Base-by-base conservation (phyloP, 805 yeast species). In the Candida bentonensis region DNA sequence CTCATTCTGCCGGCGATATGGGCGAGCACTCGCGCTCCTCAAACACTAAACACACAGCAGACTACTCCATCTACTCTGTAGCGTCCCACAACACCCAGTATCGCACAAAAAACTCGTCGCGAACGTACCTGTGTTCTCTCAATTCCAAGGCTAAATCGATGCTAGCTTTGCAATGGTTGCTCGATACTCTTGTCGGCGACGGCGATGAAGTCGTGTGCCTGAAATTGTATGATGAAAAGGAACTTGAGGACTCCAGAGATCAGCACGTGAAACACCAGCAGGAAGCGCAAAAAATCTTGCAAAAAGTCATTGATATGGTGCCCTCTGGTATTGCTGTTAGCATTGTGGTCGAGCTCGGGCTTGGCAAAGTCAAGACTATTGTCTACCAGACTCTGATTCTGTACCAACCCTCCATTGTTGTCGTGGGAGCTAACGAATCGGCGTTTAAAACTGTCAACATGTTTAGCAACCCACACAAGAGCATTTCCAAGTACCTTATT, bases 401-500 rank as follows among this genome's bases (percentile, higher is more conserved):
- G 23, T 78, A 80, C 55, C 72, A 70, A 48, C 87, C 88, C 5
- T 70, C 74, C 23, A 51, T 78, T 46, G 72, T 78, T 17, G 66
- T 73, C 3, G 68, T 74, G 2, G 69, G 79, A 49, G 76, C 77
- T 20, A 54, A 53, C 17, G 48, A 52, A 3, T 58, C 54, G 39
- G 59, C 72, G 36, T 61, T 66, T 15, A 78, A 81, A 2, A 64
- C 76, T 21, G 64, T 72, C 46, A 68, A 79, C 36, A 30, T 30
- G 36, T 30, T 30, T n/a, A 21, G 76, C 86, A 82, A 63, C 63
- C 34, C 73, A 82, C 3, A 48, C 20, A 47, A 46, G 43, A 30
- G 80, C 50, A 60, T 81, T 33, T 71, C 82, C 21, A 84, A 79
- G 55, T 63, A 83, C 42, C 64, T 79, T 40, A 81, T 80, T 23